Evolutionary conservation across 164 flowering plant genomes (phyloP).

Genomic region (Chimonanthus praecox): DNA sequence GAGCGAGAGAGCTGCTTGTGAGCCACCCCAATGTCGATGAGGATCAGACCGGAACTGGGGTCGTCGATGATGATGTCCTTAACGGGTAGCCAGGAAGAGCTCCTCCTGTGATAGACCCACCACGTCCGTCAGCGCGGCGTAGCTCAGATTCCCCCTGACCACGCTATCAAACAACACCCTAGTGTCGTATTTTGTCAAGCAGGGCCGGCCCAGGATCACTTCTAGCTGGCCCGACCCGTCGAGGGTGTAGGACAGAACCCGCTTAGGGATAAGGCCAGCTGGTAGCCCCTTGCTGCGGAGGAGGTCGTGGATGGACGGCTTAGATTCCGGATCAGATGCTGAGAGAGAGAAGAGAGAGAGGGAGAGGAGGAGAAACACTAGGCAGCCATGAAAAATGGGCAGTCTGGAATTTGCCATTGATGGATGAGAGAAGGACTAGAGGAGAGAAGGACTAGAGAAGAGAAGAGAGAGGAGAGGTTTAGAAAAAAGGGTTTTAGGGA

Average conservation of each 20-base stretch:
- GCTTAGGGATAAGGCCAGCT: conserved; percentile 60
- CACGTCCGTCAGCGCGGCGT: conserved; percentile 60
- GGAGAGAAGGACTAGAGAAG: background rate
- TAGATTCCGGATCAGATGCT: conserved; percentile 11
- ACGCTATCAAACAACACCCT: conserved; percentile 63
- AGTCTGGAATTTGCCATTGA: background rate
- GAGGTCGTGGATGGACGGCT: conserved; percentile 48
- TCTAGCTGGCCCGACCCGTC: conserved; percentile 48
- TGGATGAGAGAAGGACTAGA: background rate
- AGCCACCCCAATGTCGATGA: conserved; percentile 71
- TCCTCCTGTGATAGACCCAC: conserved; percentile 74
- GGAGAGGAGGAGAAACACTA: conserved; percentile 2
- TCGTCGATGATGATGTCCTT: conserved; percentile 70
- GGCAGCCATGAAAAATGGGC: background rate
- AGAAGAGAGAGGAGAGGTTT: background rate
- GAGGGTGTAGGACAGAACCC: conserved; percentile 53
- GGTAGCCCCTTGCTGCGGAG: conserved; percentile 60
- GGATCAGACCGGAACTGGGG: conserved; percentile 66
- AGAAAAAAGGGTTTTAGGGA: background rate
- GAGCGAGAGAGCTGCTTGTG: conserved; percentile 80
- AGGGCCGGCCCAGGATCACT: conserved; percentile 59
- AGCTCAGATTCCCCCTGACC: conserved; percentile 65
- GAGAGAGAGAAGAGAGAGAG: background rate
- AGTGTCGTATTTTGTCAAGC: conserved; percentile 65
- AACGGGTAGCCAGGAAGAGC: conserved; percentile 85